These are phyloP conservation scores for Pneumocystis oryctolagi DNA, from an alignment of 1,139 yeast species.

Conservation along the genomic window DNA sequence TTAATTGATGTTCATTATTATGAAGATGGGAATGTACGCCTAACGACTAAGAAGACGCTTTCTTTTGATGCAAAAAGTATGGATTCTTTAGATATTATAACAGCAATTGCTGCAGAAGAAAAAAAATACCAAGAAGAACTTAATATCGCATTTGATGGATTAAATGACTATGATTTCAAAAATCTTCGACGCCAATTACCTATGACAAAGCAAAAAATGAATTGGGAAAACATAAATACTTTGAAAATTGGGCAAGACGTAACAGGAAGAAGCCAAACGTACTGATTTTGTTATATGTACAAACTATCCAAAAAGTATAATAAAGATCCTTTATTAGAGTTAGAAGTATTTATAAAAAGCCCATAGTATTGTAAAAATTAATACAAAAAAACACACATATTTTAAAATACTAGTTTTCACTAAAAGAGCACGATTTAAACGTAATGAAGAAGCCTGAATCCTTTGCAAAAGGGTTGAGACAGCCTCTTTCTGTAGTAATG, in stretches of 20 bases:
- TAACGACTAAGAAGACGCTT: constrained; percentile 36
- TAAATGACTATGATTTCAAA: constrained; percentile 73
- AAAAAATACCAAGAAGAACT: constrained; percentile 44
- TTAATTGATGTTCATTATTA: constrained; percentile 72
- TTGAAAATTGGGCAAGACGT: constrained; percentile 82
- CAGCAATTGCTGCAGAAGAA: constrained; percentile 25
- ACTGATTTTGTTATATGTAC: background rate
- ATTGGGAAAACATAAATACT: constrained; percentile 89
- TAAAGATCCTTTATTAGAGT: background rate
- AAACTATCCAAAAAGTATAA: background rate
- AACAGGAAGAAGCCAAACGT: constrained; percentile 14
- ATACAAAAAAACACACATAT: background rate
- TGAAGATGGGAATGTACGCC: constrained; percentile 89
- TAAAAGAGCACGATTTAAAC: background rate
- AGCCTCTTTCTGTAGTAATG: background rate
- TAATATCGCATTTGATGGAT: constrained; percentile 47
- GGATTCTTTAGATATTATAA: constrained; percentile 17
- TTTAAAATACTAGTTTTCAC: background rate
- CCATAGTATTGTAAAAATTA: background rate
- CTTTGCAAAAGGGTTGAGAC: background rate
- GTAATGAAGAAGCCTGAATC: background rate
- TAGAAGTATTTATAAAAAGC: background rate
- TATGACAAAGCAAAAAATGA: constrained; percentile 74
- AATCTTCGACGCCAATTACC: constrained; percentile 81
- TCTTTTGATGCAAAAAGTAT: constrained; percentile 20